Conservation (phyloP, 2,329 filamentous ascomycete species). For the Paraphaeosphaeria sporulosa region DNA sequence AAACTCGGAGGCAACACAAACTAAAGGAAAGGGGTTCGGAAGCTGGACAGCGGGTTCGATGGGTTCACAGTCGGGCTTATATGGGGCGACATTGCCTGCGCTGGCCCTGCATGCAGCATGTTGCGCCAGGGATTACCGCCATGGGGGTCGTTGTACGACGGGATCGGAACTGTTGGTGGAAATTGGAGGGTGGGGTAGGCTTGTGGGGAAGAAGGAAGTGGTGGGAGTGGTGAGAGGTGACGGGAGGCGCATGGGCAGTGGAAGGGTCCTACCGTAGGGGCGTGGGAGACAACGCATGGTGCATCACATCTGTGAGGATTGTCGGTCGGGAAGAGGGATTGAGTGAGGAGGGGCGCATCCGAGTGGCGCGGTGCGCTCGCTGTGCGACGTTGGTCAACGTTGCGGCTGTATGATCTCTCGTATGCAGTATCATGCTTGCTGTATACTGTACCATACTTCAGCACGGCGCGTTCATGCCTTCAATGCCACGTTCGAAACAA, state of each 20-base stretch:
- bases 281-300: constrained; percentile 13
- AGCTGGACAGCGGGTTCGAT: constrained; percentile 11
- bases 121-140: constrained; percentile 10
- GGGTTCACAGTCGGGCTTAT: constrained; percentile 19
- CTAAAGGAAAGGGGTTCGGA: constrained; percentile 14
- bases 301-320: constrained; percentile 6
- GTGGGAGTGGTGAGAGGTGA: constrained; percentile 10
- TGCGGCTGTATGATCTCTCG: not conserved
- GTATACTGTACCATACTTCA: not conserved
- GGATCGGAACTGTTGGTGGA: constrained; percentile 17
- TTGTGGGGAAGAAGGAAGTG: constrained; percentile 13
- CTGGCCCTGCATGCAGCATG: constrained; percentile 36
- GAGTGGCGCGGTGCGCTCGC: not conserved
- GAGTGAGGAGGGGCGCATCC: constrained; percentile 2
- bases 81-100: constrained; percentile 31
- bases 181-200: constrained; percentile 16
- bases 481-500: not conserved
- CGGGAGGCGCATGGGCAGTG: constrained; percentile 6
- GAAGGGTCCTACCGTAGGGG: constrained; percentile 3
- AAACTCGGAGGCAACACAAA: constrained; percentile 4
- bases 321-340: not conserved
- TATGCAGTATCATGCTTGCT: not conserved
- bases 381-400: not conserved
- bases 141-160: constrained; percentile 16
- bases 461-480: not conserved